Evolutionary conservation across 441 rosid species (phyloP).

Genomic region (Pelargonium australe): DNA sequence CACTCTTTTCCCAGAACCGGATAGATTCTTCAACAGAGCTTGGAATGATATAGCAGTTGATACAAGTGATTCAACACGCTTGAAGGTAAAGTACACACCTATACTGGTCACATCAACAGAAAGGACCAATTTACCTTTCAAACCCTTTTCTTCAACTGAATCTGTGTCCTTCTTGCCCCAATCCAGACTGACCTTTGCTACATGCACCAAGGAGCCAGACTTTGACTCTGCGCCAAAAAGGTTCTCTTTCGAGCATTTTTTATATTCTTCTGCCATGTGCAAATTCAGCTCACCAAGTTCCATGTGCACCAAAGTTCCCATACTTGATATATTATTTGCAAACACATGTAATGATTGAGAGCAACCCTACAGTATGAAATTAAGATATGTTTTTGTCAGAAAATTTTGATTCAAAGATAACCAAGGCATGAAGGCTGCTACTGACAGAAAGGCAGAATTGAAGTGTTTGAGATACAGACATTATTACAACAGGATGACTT

Average conservation of each 20-base stretch:
- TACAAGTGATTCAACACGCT: slow-evolving; percentile 74
- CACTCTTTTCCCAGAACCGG: slow-evolving; percentile 52
- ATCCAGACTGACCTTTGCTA: slow-evolving; percentile 87
- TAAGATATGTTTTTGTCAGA: slow-evolving; percentile 15
- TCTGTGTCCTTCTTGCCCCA: slow-evolving; percentile 83
- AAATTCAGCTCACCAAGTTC: slow-evolving; percentile 97
- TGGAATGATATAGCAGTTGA: slow-evolving; percentile 69
- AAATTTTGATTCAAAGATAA: slow-evolving; percentile 4
- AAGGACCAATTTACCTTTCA: slow-evolving; percentile 66
- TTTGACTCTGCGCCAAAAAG: slow-evolving; percentile 84
- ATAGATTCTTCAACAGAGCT: slow-evolving; percentile 56
- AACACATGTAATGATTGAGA: slow-evolving; percentile 93
- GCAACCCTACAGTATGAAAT: slow-evolving; percentile 56
- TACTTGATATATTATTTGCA: slow-evolving; percentile 80
- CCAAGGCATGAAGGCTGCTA: neutral
- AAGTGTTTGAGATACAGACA: neutral
- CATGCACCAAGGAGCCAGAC: slow-evolving; percentile 82
- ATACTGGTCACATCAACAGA: slow-evolving; percentile 84
- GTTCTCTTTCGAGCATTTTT: slow-evolving; percentile 78
- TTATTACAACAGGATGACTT: slow-evolving; percentile 1
- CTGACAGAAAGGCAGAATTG: neutral
- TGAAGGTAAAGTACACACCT: slow-evolving; percentile 65
- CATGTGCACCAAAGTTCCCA: slow-evolving; percentile 73
- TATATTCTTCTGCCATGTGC: slow-evolving; percentile 89
- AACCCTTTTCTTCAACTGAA: slow-evolving; percentile 52